phyloP scores from a whole-genome alignment of 192 early-diverging fungal genomes.

The Gorgonomyces haynaldii region DNA sequence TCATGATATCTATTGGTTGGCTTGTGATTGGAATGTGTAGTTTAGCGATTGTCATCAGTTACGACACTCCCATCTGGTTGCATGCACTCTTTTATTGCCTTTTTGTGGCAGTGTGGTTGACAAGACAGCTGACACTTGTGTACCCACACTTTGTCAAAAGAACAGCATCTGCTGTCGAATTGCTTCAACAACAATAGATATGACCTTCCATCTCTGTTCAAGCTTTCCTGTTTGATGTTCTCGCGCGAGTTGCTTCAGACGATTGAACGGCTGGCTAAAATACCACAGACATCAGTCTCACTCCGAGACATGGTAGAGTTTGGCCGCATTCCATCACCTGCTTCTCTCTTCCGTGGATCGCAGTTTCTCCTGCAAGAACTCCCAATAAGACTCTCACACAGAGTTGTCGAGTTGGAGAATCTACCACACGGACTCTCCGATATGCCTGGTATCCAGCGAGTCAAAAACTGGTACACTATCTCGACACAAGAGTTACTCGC shows the following conservation, averaged over 20 bases:
- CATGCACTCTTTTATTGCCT: background rate
- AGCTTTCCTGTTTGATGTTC: no score
- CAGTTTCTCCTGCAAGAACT: constrained; percentile 60
- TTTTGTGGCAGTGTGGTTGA: background rate
- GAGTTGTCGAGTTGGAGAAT: constrained; percentile 89
- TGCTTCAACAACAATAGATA: no score
- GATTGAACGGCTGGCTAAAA: constrained; percentile 26
- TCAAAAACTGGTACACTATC: constrained; percentile 89
- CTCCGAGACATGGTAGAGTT: constrained; percentile 93
- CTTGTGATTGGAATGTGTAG: background rate
- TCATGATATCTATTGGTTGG: background rate
- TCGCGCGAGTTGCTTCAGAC: constrained; percentile 13
- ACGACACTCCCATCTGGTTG: background rate
- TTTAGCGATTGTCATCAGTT: background rate
- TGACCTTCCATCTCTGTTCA: no score
- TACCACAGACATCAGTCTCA: constrained; percentile 88
- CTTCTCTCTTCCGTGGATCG: constrained; percentile 30
- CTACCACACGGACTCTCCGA: constrained; percentile 73
- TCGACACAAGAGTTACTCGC: constrained; percentile 65
- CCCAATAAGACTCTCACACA: constrained; percentile 83
- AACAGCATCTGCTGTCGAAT: no score
- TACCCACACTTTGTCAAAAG: no score
- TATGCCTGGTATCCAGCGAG: constrained; percentile 83
- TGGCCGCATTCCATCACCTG: constrained; percentile 36
- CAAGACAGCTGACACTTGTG: no score